Evolutionary conservation across 164 flowering plant species (phyloP), one percentile per base, ranked within the genome.

Genomic region (Piper betle): DNA sequence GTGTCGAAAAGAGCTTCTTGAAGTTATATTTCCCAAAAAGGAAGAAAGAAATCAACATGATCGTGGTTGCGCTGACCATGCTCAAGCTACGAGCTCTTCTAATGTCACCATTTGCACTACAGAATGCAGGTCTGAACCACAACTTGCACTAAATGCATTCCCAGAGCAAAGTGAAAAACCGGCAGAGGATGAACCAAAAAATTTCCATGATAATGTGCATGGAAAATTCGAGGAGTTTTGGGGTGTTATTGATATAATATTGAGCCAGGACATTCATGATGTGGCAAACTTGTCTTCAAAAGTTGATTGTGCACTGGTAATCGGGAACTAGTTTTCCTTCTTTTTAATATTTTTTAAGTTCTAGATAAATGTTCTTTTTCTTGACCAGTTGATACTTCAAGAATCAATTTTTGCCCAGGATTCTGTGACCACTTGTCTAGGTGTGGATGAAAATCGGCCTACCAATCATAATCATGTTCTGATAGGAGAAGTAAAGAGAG

Each of bases 1-100:
- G 37, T 37, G 72, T 59, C 78, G 61, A 64, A 78, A 82, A 53
- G 82, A 78, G 41, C 59, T 79, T 16, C 17, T 85, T 19, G 25
- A 52, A 52, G 38, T 63, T 6, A 43, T 88, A 53, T 85, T 83
- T 67, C 82, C 80, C 2, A 68, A 75, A 56, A 67, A 48, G 46
- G 53, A 19, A 19, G 25, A 58, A 50, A 67, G 17, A 37, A 39
- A 17, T 8, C 16, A 5, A 4, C 8, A 17, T 33, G 38, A 10
- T 12, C 16, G 4, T 20, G 58, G 15, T 20, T 16, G 11, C 7
- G 6, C n/a, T 43, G 60, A 58, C 19, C 10, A 4, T 15, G 50
- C 33, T 39, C 39, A 42, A 3, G 17, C 10, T 53, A 57, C 40
- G 52, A 46, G 53, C 9, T 55, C 57, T 40, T 37, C 17, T 4